A percentile compares a stretch with the other conserved stretches of the same genome.
Conservation (phyloP, 306 rosid species). For the Vigna hirtella region DNA sequence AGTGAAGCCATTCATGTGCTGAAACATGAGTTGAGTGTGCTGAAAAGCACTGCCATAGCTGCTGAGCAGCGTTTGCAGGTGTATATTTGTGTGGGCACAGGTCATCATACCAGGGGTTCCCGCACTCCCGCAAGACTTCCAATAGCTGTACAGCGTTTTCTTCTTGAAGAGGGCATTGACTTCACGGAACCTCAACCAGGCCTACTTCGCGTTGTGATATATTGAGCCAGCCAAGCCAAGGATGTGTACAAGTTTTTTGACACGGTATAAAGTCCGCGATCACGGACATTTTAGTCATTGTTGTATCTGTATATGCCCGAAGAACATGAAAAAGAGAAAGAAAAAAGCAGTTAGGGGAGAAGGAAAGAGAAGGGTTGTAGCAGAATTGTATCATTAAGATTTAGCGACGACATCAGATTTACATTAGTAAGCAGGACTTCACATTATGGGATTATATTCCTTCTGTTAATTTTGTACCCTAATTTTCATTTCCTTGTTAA, state of each 20-base stretch:
- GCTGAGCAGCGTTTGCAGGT: conserved; percentile 73
- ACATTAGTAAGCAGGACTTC: conserved; percentile 51
- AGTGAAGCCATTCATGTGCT: conserved; percentile 80
- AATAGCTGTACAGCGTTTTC: conserved; percentile 74
- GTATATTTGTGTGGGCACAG: conserved; percentile 82
- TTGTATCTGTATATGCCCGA: conserved; percentile 62
- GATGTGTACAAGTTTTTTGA: conserved; percentile 65
- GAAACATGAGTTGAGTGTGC: conserved; percentile 72
- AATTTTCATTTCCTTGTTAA: conserved; percentile 50
- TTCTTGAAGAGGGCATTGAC: conserved; percentile 83
- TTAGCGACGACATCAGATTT: conserved; percentile 53
- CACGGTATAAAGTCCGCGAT: conserved; percentile 43
- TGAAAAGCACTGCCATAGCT: conserved; percentile 76
- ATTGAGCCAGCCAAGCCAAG: conserved; percentile 53
- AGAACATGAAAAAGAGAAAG: background rate
- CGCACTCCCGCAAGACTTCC: conserved; percentile 84
- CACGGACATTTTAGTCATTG: conserved; percentile 50
- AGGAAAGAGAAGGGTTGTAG: conserved; percentile 48
- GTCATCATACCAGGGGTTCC: conserved; percentile 87
- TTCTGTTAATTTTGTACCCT: conserved; percentile 67
- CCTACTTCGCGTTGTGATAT: conserved; percentile 79
- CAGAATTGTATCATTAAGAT: conserved; percentile 59
- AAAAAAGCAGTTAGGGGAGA: background rate
- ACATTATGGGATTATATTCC: conserved; percentile 47
- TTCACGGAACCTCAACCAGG: conserved; percentile 86